phyloP scores from a whole-genome alignment of 169 alveolate species.

The Plasmodium gallinaceum region DNA sequence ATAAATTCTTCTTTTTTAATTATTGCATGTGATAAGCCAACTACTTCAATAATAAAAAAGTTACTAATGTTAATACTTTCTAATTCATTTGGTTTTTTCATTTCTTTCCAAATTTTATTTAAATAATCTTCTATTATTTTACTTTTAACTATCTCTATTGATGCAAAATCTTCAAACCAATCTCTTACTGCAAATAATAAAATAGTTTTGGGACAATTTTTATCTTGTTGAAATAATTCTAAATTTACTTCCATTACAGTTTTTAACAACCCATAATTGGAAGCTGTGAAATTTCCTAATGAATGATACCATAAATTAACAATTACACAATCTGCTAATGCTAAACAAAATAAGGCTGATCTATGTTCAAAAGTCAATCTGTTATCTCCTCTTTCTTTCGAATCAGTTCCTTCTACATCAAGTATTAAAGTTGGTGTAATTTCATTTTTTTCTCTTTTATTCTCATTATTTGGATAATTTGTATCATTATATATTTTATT shows the following conservation, averaged over 20 bases:
- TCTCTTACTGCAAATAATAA: slow-evolving; percentile 84
- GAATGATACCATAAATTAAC: slow-evolving; percentile 90
- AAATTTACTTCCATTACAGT: slow-evolving; percentile 91
- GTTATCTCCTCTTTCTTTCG: slow-evolving; percentile 92
- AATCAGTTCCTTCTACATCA: slow-evolving; percentile 94
- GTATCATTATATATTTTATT: neutral
- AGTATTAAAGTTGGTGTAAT: slow-evolving; percentile 83
- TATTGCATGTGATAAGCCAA: slow-evolving; percentile 87
- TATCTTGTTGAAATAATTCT: slow-evolving; percentile 83
- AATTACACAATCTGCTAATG: slow-evolving; percentile 91
- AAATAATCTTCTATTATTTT: slow-evolving; percentile 85
- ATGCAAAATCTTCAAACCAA: slow-evolving; percentile 87
- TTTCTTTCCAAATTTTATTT: slow-evolving; percentile 87
- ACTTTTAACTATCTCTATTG: slow-evolving; percentile 81
- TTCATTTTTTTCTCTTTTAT: neutral
- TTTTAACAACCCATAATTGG: slow-evolving; percentile 91
- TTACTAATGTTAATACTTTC: slow-evolving; percentile 39
- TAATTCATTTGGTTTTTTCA: slow-evolving; percentile 79
- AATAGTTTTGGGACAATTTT: slow-evolving; percentile 32
- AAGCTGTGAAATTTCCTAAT: slow-evolving; percentile 91
- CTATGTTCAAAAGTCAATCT: slow-evolving; percentile 92
- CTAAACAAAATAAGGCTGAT: slow-evolving; percentile 90
- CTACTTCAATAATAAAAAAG: slow-evolving; percentile 83
- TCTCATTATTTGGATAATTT: neutral
- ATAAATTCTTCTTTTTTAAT: slow-evolving; percentile 83